Evolutionary conservation across 306 rosid genomes (phyloP), one percentile per base, ranked within the genome.

Genomic region (Rosa multiflora): DNA sequence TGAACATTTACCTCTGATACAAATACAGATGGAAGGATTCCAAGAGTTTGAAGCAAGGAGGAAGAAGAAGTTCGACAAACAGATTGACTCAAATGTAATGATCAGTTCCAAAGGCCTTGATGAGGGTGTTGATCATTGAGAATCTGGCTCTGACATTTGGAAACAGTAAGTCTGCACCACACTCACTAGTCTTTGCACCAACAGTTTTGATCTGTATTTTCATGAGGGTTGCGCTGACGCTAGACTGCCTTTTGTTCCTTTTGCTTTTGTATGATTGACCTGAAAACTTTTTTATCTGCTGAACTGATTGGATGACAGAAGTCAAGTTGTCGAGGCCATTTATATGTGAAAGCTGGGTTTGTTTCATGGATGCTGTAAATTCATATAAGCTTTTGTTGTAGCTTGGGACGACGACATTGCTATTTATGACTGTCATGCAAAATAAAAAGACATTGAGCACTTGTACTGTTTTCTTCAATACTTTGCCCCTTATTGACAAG

Each of bases 11-110:
- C 44, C 61, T 1, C 53, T 32, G 44, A 53, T 72, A 69, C 74
- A 70, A 71, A 26, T 67, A 44, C 74, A 95, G 98, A 90, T 93
- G 93, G 97, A 93, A 71, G 98, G 97, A 66, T 95, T 95, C 85
- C 92, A 88, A 89, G 99, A 95, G 78, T 95, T 90, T 82, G 99
- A 95, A 88, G 88, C 80, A 5, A 91, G 97, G 78, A 90, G 98
- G 87, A 95, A 76, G 87, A 95, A 88, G 90, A 95, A 93, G 88
- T 88, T 95, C 42, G 98, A 95, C 92, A 95, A 95, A 84, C 98
- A 95, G 75, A 93, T 93, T 56, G 94, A 90, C 83, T 89, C 97
- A 48, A 95, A 95, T 78, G 98, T 91, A 66, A 91, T 95, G 94
- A 91, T 95, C 43, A 77, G 98, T 69, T 95, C 98, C 78, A 95